These are phyloP conservation scores for Monsonia emarginata DNA, from an alignment of 441 rosid species.

Conservation along the genomic window DNA sequence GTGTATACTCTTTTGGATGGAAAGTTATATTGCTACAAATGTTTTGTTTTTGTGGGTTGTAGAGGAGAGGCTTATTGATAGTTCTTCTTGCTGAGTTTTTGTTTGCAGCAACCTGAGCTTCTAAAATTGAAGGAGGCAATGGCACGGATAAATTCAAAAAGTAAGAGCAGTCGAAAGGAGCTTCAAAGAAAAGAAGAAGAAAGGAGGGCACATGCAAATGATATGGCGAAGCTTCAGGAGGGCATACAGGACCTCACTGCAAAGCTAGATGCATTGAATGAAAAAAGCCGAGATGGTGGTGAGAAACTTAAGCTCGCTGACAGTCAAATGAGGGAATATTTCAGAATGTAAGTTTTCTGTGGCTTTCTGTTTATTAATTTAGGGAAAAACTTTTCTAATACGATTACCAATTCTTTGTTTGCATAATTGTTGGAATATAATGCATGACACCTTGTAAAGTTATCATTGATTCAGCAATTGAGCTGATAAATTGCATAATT, in stretches of 20 bases:
- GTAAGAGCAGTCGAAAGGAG: conserved; percentile 73
- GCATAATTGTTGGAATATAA: neutral
- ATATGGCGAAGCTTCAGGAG: conserved; percentile 55
- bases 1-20: neutral
- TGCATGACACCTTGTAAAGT: neutral
- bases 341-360: conserved; percentile 59
- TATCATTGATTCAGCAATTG: neutral
- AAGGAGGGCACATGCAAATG: conserved; percentile 58
- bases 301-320: conserved; percentile 77
- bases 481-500: neutral
- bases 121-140: conserved; percentile 75
- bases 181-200: conserved; percentile 65
- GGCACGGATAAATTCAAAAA: conserved; percentile 74
- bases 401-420: neutral
- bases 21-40: neutral
- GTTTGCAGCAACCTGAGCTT: conserved; percentile 80
- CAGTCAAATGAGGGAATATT: conserved; percentile 67
- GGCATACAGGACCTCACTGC: conserved; percentile 66
- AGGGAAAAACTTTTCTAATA: neutral
- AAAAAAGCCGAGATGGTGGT: conserved; percentile 69
- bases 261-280: conserved; percentile 59
- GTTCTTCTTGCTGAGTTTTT: conserved; percentile 18
- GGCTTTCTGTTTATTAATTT: neutral
- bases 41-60: conserved; percentile 1
- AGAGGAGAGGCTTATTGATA: conserved; percentile 8